Base-by-base conservation (phyloP, 1,284 basidiomycete genomes). In the Microbotryum scabiosae region DNA sequence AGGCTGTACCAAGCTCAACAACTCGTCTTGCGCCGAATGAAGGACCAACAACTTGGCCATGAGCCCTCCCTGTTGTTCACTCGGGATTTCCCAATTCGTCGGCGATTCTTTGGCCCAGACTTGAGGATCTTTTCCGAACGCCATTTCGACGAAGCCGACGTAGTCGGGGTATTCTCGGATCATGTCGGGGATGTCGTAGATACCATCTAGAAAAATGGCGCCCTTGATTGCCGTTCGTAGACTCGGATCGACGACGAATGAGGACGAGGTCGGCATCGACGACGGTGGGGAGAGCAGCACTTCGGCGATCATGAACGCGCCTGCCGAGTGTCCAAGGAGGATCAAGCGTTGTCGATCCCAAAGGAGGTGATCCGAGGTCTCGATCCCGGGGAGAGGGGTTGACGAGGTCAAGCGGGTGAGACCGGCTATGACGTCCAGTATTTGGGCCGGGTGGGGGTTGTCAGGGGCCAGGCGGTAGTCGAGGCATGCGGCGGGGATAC, bases 91-190 rank as follows among this genome's bases (percentile, higher is more conserved):
- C 66, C 66, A 68, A n/a, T 61, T 51, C 43, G 60, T 50, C 8
- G 64, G 64, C 5, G 66, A 68, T 32, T 68, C 66, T 26, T 20
- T 14, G 5, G 36, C 54, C 16, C 62, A 57, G 14, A 25, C 28
- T 2, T 14, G 25, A 12, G 30, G 47, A 32, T 62, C 57, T 1
- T 18, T 9, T 10, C 61, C 62, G 21, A 69, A 66, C 36, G 67
- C 67, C 2, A 54, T 54, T 20, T 45, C 25, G 10, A 66, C 63
- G 56, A 66, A 69, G 25, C n/a, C 25, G 10, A 23, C 26, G 50
- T 69, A 69, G 0, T 51, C 23, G 3, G 67, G 67, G 52, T 69
- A 69, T 44, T 69, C 67, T n/a, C 49, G 51, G 32, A 69, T 47
- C 48, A 69, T 43, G 16, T 53, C 43, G 3, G 61, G 59, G 21